Percentiles rank a stretch among this genome's conserved stretches.
Conservation (phyloP, 306 rosid genomes). For the Begonia loranthoides region DNA sequence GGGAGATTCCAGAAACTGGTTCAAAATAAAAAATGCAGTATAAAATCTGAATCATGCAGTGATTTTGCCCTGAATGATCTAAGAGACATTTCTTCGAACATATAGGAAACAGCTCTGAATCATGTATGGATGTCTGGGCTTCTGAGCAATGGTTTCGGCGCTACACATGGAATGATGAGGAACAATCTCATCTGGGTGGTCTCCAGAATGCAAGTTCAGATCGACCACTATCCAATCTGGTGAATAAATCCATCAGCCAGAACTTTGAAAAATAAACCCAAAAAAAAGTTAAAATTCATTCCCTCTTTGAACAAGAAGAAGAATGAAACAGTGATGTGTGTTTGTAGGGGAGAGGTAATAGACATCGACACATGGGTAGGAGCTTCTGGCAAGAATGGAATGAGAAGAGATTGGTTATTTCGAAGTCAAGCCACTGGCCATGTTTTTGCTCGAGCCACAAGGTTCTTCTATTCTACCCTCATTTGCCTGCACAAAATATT, state of each 20-base stretch:
- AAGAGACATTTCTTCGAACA: neutral
- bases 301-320: neutral
- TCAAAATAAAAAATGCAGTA: no score
- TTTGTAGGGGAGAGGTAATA: constrained; percentile 76
- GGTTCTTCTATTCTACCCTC: constrained; percentile 22
- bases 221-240: constrained; percentile 83
- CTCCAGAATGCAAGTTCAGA: constrained; percentile 75
- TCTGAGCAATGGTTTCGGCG: constrained; percentile 88
- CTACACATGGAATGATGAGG: constrained; percentile 84
- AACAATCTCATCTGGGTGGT: constrained; percentile 92
- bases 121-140: constrained; percentile 97
- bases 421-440: constrained; percentile 72
- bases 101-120: constrained; percentile 84
- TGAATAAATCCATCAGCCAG: constrained; percentile 11
- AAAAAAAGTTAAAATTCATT: no score
- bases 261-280: no score
- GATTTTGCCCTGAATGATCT: no score
- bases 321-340: neutral
- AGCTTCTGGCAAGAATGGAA: constrained; percentile 93
- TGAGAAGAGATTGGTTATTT: constrained; percentile 79
- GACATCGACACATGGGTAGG: constrained; percentile 96
- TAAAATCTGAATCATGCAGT: no score
- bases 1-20: no score
- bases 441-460: constrained; percentile 62
- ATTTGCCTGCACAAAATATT: neutral